These are phyloP conservation scores for Botryotinia narcissicola DNA, from an alignment of 2,329 filamentous ascomycete species.

Conservation along the genomic window DNA sequence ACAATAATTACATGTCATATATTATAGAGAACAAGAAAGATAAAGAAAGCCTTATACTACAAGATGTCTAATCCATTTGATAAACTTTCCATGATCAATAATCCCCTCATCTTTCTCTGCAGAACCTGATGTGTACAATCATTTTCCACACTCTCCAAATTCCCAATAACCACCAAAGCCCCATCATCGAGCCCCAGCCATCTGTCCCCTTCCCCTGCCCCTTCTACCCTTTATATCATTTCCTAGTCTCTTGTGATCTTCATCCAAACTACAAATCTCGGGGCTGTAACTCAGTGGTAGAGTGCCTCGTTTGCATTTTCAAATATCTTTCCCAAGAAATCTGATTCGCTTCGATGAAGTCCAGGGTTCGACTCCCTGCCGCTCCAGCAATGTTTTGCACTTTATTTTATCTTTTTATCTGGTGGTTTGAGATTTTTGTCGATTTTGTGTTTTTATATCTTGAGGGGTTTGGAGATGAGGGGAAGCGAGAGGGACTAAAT, in stretches of 20 bases:
- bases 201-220: background rate
- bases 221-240: too few species aligned
- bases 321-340: background rate
- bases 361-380: slow-evolving; percentile 12
- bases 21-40: background rate
- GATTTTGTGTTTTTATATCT: background rate
- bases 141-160: background rate
- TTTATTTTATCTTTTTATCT: background rate
- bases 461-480: background rate
- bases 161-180: background rate
- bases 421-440: background rate
- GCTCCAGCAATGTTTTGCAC: background rate
- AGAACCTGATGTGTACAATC: background rate
- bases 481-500: background rate
- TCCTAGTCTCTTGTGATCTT: fast-evolving
- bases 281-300: slow-evolving; percentile 11
- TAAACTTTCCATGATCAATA: background rate
- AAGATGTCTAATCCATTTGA: background rate
- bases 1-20: background rate
- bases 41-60: background rate
- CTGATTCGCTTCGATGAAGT: background rate
- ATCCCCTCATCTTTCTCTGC: background rate
- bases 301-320: background rate
- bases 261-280: background rate
- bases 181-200: background rate